Base-by-base conservation (phyloP, 2,329 filamentous ascomycete genomes). In the Xylaria hypoxylon region DNA sequence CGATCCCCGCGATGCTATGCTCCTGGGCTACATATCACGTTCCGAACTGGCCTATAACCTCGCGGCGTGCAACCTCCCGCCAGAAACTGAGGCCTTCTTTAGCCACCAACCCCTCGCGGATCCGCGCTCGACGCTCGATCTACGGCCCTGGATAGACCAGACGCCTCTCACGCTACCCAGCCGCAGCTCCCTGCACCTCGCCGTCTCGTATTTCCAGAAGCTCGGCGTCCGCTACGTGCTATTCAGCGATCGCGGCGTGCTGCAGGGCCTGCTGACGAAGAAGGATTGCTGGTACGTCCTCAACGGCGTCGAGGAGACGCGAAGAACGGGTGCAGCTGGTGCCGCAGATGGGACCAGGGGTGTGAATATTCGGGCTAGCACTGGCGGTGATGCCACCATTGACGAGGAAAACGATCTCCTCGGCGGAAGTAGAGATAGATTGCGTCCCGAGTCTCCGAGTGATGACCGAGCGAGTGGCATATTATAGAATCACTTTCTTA, bases 81-180 rank as follows among this genome's bases (percentile, higher is more conserved):
- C 86, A 0, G 89, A 91, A 67, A 92, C 94, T 0, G 92, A 95
- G 76, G 90, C 91, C 48, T 94, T 92, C 79, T 97, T 99, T 80
- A 86, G 88, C 0, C 92, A 96, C 76, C 92, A 94, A 75, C 90
- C 92, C 2, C 89, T 95, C 60, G 90, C 91, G 0, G 93, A 97
- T 74, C 91, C 92, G 0, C 83, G 86, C 22, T 86, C 88, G 17
- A 94, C 91, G 0, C 88, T 99, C 44, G 96, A 99, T 79, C 85
- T 99, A 11, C 86, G 95, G 7, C 94, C 94, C 2, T 99, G 96
- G 96, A 97, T 99, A 94, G 96, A 99, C 79, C 95, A 97, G 79
- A 99, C 96, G 0, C 96, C 96, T 0, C 92, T 99, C 52, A 98
- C 96, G 0, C 84, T 98, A 19, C 92, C 93, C 47, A 89, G 89